A percentile compares a stretch with the other conserved stretches of the same genome.
phyloP scores from a whole-genome alignment of 495 filamentous ascomycete genomes.

The Podospora tetraspora region DNA sequence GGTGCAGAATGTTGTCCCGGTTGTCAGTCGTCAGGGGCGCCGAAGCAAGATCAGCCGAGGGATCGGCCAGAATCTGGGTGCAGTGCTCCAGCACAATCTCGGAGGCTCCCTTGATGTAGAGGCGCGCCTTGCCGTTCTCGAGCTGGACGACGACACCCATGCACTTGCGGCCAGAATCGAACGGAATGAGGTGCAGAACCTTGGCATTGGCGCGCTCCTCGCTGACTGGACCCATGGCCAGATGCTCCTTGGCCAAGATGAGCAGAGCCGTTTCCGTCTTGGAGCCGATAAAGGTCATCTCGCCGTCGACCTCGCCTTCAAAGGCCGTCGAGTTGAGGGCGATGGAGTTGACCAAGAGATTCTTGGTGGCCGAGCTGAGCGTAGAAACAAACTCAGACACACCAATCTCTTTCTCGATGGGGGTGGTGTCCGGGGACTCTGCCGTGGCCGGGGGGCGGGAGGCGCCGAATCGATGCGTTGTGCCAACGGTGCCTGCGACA shows the following conservation, averaged over 20 bases:
- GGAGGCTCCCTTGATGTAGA: slow-evolving; percentile 84
- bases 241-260: slow-evolving; percentile 64
- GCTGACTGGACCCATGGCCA: slow-evolving; percentile 67
- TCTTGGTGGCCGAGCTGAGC: slow-evolving; percentile 54
- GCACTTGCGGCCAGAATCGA: slow-evolving; percentile 82
- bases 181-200: slow-evolving; percentile 70
- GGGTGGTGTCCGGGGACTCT: slow-evolving; percentile 11
- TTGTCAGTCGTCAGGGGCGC: slow-evolving; percentile 53
- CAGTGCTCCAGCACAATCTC: slow-evolving; percentile 76
- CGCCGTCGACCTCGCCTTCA: slow-evolving; percentile 71
- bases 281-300: slow-evolving; percentile 71
- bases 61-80: slow-evolving; percentile 64
- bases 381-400: slow-evolving; percentile 34
- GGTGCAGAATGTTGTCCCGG: slow-evolving; percentile 52
- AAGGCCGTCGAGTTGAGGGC: slow-evolving; percentile 85
- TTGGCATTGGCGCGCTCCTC: slow-evolving; percentile 66
- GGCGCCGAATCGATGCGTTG: slow-evolving; percentile 56
- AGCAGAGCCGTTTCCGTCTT: slow-evolving; percentile 87
- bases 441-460: slow-evolving; percentile 1
- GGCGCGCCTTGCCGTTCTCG: slow-evolving; percentile 57
- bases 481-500: slow-evolving; percentile 72
- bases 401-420: slow-evolving; percentile 21
- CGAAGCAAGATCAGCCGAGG: slow-evolving; percentile 54
- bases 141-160: slow-evolving; percentile 77
- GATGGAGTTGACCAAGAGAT: slow-evolving; percentile 67